Evolutionary conservation across 2,329 filamentous ascomycete genomes (phyloP).

Genomic region (Didymella segeticola): DNA sequence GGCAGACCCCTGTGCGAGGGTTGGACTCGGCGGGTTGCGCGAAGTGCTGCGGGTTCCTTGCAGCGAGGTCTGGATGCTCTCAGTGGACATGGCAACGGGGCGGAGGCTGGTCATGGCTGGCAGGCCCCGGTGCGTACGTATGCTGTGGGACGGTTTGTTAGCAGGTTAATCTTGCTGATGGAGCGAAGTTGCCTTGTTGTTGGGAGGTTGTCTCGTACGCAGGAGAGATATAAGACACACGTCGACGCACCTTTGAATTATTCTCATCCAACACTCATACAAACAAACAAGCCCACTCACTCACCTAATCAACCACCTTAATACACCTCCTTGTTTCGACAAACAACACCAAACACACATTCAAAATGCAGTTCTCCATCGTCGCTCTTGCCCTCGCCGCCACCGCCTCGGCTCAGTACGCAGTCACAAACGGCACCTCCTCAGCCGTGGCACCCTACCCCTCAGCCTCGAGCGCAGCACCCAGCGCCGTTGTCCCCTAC

Average conservation of each 20-base stretch:
- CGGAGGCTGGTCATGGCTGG: constrained; percentile 15
- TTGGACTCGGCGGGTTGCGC: constrained; percentile 5
- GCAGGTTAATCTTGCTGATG: too few relatives aligned
- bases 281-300: neutral
- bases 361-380: constrained; percentile 43
- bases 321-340: neutral
- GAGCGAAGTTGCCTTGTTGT: neutral
- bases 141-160: constrained; percentile 6
- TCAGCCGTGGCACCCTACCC: constrained; percentile 6
- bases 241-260: neutral
- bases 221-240: neutral
- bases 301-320: neutral
- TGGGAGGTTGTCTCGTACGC: neutral
- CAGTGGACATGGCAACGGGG: constrained; percentile 2
- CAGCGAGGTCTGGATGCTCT: constrained; percentile 2
- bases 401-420: constrained; percentile 34
- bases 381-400: constrained; percentile 37
- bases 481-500: constrained; percentile 17
- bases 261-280: neutral
- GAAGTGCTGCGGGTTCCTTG: constrained; percentile 10
- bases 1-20: neutral
- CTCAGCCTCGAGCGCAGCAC: neutral
- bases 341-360: constrained; percentile 7
- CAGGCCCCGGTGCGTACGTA: constrained; percentile 10
- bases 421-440: constrained; percentile 34